These are phyloP conservation scores for Neurospora sublineolata DNA, from an alignment of 495 filamentous ascomycete genomes.

Conservation along the genomic window DNA sequence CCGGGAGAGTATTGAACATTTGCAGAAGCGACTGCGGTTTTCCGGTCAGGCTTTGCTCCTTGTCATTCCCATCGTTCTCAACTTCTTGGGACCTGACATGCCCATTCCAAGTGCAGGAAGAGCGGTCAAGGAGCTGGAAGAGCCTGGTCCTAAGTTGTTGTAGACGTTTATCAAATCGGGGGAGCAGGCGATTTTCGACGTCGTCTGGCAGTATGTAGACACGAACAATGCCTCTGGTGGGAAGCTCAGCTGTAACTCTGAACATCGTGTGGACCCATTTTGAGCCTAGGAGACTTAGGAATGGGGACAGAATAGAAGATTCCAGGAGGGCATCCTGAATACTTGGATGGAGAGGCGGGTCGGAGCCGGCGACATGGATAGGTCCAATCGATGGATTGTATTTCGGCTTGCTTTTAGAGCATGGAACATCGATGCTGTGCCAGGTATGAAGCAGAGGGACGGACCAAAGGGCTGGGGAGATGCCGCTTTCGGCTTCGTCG, in stretches of 20 bases:
- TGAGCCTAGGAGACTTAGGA: constrained; percentile 16
- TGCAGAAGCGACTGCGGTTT: constrained; percentile 50
- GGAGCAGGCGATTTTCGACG: constrained; percentile 40
- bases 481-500: neutral
- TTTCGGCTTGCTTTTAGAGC: neutral
- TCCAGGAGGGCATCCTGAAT: constrained; percentile 26
- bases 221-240: constrained; percentile 29
- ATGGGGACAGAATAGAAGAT: constrained; percentile 17
- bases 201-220: constrained; percentile 61
- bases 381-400: neutral
- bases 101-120: constrained; percentile 46
- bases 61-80: neutral
- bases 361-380: neutral
- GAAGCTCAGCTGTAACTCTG: constrained; percentile 4
- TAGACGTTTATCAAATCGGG: constrained; percentile 29
- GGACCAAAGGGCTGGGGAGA: constrained; percentile 2
- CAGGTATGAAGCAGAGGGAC: constrained; percentile 2
- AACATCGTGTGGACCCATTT: constrained; percentile 36
- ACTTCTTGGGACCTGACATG: neutral
- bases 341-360: constrained; percentile 5
- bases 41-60: constrained; percentile 29
- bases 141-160: constrained; percentile 38
- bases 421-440: constrained; percentile 12
- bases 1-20: constrained; percentile 75
- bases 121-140: constrained; percentile 46